Evolutionary conservation across 441 rosid genomes (phyloP), one percentile per base, ranked within the genome.

Genomic region (Arabidopsis hybrid): DNA sequence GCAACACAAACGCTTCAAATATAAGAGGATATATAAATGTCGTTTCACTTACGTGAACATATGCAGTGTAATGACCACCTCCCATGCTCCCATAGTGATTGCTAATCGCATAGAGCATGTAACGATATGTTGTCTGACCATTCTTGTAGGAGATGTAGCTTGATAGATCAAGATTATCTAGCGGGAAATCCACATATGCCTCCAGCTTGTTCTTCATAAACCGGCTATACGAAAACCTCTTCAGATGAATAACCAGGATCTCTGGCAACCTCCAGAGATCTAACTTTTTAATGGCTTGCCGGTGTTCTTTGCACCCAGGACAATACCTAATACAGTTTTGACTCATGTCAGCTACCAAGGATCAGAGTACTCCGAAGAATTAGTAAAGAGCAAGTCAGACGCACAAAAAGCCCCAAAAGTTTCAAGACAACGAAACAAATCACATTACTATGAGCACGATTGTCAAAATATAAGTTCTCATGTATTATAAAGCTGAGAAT

Each of bases 51-150:
- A 90, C 95, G 75, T 86, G 95, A 65, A 90, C 91, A 84, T 85
- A 90, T 46, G 95, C 92, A 51, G 95, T 90, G 80, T 90, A 90
- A 80, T 88, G 95, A 77, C 95, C 95, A 79, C 90, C 90, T 77
- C 92, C 89, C 92, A 90, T 86, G 84, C 88, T 85, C 50, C 95
- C 95, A 17, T 84, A 86, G 80, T 90, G 95, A 83, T 90, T 90
- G 69, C 95, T 90, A 67, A 88, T 80, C 0, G 95, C 92, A 83
- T 86, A 90, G 60, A 90, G 95, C 85, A 82, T 85, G 83, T 90
- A 90, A 4, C 78, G 90, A 60, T 80, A 70, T 61, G 90, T 85
- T 52, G 67, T 73, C 67, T 75, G 66, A 38, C 81, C 83, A 67
- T 85, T 84, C 67, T 50, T 80, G 81, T 75, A 63, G 50, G 86